These are phyloP conservation scores for Vigna radiata DNA, from an alignment of 306 rosid species.

Conservation along the genomic window DNA sequence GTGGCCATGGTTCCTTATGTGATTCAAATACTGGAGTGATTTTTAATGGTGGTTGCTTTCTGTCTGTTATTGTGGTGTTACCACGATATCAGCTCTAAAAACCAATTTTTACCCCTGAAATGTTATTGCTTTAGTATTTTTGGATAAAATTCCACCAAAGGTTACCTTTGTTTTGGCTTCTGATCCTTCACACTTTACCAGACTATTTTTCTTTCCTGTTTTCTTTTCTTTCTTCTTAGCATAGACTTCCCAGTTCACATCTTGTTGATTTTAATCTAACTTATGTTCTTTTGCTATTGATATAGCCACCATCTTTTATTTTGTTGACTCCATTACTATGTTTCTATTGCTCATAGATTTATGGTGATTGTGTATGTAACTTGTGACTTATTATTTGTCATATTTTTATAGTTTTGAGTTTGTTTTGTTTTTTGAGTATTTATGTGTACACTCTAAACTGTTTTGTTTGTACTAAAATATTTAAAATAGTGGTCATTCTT, in stretches of 20 bases:
- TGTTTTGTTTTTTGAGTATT: neutral
- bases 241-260: neutral
- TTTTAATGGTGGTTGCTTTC: neutral
- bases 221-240: neutral
- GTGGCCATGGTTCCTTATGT: neutral
- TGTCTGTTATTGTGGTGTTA: neutral
- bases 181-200: neutral
- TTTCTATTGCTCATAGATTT: neutral
- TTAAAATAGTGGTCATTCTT: neutral
- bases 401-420: neutral
- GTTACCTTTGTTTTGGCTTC: neutral
- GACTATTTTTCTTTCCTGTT: neutral
- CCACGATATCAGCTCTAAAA: neutral
- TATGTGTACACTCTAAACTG: neutral
- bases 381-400: constrained; percentile 2
- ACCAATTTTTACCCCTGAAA: neutral
- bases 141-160: neutral
- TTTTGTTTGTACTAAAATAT: neutral
- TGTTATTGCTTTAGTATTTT: neutral
- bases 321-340: neutral
- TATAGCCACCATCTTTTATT: neutral
- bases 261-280: neutral
- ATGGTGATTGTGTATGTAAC: constrained; percentile 4
- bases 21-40: neutral
- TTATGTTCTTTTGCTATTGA: neutral